A percentile compares a stretch with the other conserved stretches of the same genome.
phyloP scores from a whole-genome alignment of 169 alveolate species.

The Plasmodium sp. region DNA sequence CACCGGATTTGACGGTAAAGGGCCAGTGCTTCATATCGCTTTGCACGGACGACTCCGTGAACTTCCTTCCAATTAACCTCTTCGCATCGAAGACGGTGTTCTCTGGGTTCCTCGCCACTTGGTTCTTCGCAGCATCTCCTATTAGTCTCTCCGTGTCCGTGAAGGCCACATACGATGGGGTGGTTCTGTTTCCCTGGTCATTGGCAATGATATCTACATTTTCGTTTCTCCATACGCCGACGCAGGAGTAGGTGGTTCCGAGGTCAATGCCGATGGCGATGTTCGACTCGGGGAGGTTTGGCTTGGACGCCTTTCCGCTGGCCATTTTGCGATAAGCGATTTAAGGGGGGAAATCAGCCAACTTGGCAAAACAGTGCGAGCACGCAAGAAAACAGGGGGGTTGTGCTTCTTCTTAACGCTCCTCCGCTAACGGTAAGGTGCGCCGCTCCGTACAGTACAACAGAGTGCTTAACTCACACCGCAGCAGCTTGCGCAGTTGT shows the following conservation, averaged over 20 bases:
- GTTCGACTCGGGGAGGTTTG: conserved; percentile 70
- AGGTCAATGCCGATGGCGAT: conserved; percentile 95
- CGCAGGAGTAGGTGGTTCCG: conserved; percentile 98
- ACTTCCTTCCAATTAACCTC: conserved; percentile 97
- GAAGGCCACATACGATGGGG: conserved; percentile 99
- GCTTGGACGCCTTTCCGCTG: conserved; percentile 58
- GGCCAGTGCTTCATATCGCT: conserved; percentile 96
- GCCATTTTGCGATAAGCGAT: conserved; percentile 8
- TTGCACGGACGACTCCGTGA: conserved; percentile 93
- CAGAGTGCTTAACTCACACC: not conserved
- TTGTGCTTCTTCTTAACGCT: not conserved
- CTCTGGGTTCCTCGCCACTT: conserved; percentile 96
- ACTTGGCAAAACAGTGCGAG: not conserved
- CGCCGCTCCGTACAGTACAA: too few relatives aligned
- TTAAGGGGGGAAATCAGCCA: not conserved
- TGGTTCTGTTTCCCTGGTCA: conserved; percentile 98
- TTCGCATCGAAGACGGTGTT: conserved; percentile 98
- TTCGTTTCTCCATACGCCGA: conserved; percentile 96
- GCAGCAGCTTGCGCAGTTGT: not conserved
- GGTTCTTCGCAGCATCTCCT: conserved; percentile 98
- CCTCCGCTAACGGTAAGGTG: not conserved
- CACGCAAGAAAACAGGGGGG: not conserved
- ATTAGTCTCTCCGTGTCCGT: conserved; percentile 98
- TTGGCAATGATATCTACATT: conserved; percentile 97
- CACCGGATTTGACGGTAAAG: conserved; percentile 92